Base-by-base conservation (phyloP, 129 eudicot species). In the Flaveria trinervia region DNA sequence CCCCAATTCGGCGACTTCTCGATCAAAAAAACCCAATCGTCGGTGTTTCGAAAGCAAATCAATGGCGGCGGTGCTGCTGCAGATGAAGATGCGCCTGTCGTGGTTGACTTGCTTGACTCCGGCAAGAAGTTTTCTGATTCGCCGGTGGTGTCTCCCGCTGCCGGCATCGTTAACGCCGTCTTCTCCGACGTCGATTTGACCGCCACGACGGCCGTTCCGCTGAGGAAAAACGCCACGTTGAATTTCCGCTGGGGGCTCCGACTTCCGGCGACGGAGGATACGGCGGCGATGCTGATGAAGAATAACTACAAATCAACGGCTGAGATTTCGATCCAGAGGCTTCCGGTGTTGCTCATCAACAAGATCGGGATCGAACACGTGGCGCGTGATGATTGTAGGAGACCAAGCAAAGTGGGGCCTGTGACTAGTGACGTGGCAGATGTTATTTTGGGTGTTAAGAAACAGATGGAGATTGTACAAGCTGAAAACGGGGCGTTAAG, bases 321-420 rank as follows among this genome's bases (percentile, higher is more conserved):
- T 56, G 87, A 83, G 83, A 65, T 83, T 44, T 85, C 83, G 54
- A 60, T 80, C 2, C 72, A 70, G 57, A 83, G 72, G 43, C 69
- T 86, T 20, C 98, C 98, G 0, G 43, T 79, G n/a, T 62, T 93
- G 79, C 82, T 88, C 49, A 85, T 93, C 76, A 80, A 93, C 72
- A 93, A 93, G 74, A 93, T 90, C 18, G 92, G 95, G 72, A 85
- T 93, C 72, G 97, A 93, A 71, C 97, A 86, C 59, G 85, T 84
- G 85, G 87, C 80, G 56, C 66, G 56, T 43, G 67, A 14, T 4
- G 84, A 74, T 56, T 68, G 71, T 16, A 77, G 44, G 70, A 70
- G 11, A 1, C 30, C 73, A 2, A 33, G 59, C 17, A 70, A 22
- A 52, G 57, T 43, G 80, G 81, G 75, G 0, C 64, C 44, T 15